Evolutionary conservation across 2,329 filamentous ascomycete genomes (phyloP).

Genomic region (Claviceps monticola): DNA sequence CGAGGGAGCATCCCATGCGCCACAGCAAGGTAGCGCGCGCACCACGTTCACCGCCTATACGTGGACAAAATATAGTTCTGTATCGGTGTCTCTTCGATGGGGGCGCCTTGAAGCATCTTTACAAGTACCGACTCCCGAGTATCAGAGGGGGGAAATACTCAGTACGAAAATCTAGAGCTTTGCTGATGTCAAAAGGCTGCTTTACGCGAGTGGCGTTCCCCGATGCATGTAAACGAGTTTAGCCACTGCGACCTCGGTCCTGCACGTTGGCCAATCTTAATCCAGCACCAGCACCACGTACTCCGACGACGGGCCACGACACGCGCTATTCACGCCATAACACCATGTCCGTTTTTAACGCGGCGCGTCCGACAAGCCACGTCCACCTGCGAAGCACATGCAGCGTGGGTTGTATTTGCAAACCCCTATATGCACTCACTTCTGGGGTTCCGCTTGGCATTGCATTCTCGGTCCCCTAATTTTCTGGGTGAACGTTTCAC

Average conservation of each 20-base stretch:
- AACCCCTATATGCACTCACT: not conserved
- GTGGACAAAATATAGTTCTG: too few relatives aligned
- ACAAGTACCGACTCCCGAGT: too few relatives aligned
- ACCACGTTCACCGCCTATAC: too few relatives aligned
- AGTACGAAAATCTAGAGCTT: too few relatives aligned
- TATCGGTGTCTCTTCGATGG: too few relatives aligned
- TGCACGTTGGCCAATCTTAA: conserved; percentile 1
- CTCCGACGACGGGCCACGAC: not conserved
- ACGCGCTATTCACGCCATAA: not conserved
- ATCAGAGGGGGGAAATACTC: too few relatives aligned
- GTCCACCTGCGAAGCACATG: not conserved
- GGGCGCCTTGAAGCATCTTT: too few relatives aligned
- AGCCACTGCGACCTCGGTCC: not conserved
- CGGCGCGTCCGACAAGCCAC: not conserved
- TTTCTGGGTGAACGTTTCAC: too few relatives aligned
- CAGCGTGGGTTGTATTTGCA: not conserved
- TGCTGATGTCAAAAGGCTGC: too few relatives aligned
- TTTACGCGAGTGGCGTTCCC: conserved; percentile 1
- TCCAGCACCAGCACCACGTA: not conserved
- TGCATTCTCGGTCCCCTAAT: not conserved
- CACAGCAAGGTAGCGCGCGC: too few relatives aligned
- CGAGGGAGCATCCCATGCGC: too few relatives aligned
- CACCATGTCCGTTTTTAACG: conserved; percentile 4
- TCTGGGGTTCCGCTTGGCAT: not conserved
- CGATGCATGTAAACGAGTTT: not conserved